Percentiles rank a stretch among this genome's conserved stretches.
phyloP scores from a whole-genome alignment of 2,329 filamentous ascomycete species.

The Penicillium freii region DNA sequence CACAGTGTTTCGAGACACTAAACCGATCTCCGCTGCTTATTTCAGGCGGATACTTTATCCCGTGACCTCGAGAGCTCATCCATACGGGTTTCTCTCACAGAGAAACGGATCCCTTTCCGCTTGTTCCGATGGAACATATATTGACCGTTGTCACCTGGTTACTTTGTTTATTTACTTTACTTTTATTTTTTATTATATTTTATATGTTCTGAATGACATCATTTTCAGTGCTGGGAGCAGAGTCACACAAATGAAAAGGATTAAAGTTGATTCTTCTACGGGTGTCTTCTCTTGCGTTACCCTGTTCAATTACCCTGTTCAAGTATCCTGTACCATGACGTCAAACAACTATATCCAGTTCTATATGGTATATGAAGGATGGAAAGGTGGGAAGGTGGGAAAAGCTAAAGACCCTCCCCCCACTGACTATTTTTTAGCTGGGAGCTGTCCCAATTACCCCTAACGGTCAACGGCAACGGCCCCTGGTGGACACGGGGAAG shows the following conservation, averaged over 20 bases:
- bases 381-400: no score
- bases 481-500: slow-evolving; percentile 16
- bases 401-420: no score
- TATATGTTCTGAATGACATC: background rate
- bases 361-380: background rate
- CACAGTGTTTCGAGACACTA: background rate
- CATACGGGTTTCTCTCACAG: background rate
- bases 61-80: background rate
- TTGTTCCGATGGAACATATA: slow-evolving; percentile 2
- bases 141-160: background rate
- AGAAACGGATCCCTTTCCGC: slow-evolving; percentile 3
- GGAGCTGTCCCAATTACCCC: slow-evolving; percentile 1
- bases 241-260: background rate
- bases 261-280: background rate
- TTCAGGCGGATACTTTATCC: slow-evolving; percentile 5
- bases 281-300: background rate
- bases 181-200: background rate
- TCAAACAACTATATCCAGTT: background rate
- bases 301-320: background rate
- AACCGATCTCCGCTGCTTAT: slow-evolving; percentile 10
- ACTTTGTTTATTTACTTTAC: background rate
- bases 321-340: background rate
- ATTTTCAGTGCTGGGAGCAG: background rate
- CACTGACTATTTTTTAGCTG: no score
- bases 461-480: slow-evolving; percentile 23